Evolutionary conservation across 768 basidiomycete species (phyloP), one percentile per base, ranked within the genome.

Genomic region (Boletus pseudo-olivaceus): DNA sequence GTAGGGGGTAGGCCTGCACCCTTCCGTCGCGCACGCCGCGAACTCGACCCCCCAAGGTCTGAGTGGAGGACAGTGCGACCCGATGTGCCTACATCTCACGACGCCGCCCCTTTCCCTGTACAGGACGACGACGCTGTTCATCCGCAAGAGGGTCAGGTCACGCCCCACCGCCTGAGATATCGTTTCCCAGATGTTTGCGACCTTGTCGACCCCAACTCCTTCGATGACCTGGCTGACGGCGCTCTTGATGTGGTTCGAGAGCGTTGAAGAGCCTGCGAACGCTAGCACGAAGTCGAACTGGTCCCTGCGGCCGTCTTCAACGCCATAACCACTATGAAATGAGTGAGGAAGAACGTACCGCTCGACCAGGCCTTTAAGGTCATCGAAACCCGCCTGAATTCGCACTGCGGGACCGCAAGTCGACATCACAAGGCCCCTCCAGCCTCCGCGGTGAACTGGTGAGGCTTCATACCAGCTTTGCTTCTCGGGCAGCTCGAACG

Each of bases 21-120:
- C 41, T 2, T 30, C 10, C 1, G 3, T 49, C 2, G 9, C 53
- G 5, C 53, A 54, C 1, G 47, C 27, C 0, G 2, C 15, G 26
- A 54, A 49, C 4, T 37, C 47, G 0, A 54, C 15, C 0, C 53
- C 53, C 53, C 53, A 54, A 0, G 34, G 14, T 2, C 33, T 35
- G 1, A 12, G 20, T 15, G 14, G 42, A 20, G 26, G n/a, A 17
- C 2, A 37, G n/a, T 12, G 27, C 10, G 8, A 44, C 7, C 12
- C 43, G 2, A 20, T 42, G 5, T n/a, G 33, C 17, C 29, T 43
- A 4, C n/a, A 17, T 6, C 4, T 29, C 4, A 26, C 27, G 4
- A 0, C 19, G 0, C 4, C 10, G 1, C 23, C 40, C 3, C 47
- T 26, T 11, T 54, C 53, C 17, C n/a, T 45, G 14, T 30, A 55